Base-by-base conservation (phyloP, 1,284 basidiomycete genomes). In the Wolfiporia cocos region DNA sequence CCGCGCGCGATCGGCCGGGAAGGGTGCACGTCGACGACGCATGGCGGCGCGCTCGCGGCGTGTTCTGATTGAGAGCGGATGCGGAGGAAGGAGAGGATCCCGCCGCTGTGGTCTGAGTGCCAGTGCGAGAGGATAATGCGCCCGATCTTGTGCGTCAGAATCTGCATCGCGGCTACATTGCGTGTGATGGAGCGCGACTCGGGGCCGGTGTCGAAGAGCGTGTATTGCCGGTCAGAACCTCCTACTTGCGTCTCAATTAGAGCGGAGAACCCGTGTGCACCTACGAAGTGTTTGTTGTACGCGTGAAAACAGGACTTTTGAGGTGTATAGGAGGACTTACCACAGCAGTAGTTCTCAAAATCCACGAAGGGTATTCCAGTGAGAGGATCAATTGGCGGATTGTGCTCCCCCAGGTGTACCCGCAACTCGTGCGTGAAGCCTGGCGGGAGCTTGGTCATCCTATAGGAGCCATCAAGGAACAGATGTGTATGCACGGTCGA, bases 51-150 rank as follows among this genome's bases (percentile, higher is more conserved):
- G 6, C 32, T 39, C 10, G 42, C 32, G 6, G 39, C 18, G 15
- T 32, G 3, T 14, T 41, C 37, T 20, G 46, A 44, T 35, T 46
- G 49, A 14, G 37, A 34, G 41, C 76, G 70, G 44, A 72, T 58
- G 31, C 67, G 61, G 4, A 86, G 67, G 51, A 81, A 82, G 30
- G 76, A 77, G 46, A 76, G 71, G 32, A 86, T 63, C 5, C 85
- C 80, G 41, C 83, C 86, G 12, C 85, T 86, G 63, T 92, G 87
- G 56, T 92, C 89, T 37, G 74, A 69, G 58, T 91, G 88, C 87
- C 88, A 92, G 58, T 92, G 89, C 1, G 85, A 88, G 11, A 81
- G 72, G 17, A 89, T 66, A 31, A 90, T 67, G 21, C 78, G 73
- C 31, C 78, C 74, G 47, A 92, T 38, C 20, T 34, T 17, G 24